Evolutionary conservation across 148 eudicot genomes (phyloP).

Genomic region (Persicaria tinctoria): DNA sequence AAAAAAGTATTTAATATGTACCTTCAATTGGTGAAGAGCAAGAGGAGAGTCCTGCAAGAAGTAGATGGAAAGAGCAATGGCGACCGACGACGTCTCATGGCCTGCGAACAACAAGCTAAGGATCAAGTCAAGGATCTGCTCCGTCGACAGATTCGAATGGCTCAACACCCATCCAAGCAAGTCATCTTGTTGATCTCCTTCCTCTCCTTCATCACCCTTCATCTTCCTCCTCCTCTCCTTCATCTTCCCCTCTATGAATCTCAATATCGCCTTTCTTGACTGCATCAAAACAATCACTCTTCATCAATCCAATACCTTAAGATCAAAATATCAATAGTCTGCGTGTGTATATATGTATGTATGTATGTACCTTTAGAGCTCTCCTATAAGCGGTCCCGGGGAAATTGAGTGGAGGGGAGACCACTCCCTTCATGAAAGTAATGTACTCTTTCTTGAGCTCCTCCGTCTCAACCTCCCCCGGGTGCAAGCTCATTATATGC

Average conservation of each 20-base stretch:
- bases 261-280: conserved; percentile 75
- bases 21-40: conserved; percentile 67
- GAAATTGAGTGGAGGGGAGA: conserved; percentile 82
- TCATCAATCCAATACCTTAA: neutral
- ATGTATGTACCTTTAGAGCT: conserved; percentile 47
- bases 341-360: no score
- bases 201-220: conserved; percentile 23
- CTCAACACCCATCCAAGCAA: conserved; percentile 91
- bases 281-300: conserved; percentile 16
- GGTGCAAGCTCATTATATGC: conserved; percentile 88
- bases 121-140: conserved; percentile 83
- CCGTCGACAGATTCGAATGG: conserved; percentile 77
- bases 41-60: conserved; percentile 68
- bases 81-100: conserved; percentile 92
- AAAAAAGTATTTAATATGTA: conserved; percentile 16
- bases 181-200: conserved; percentile 33
- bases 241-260: conserved; percentile 76
- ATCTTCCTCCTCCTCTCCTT: conserved; percentile 36
- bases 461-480: conserved; percentile 85
- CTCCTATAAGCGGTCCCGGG: conserved; percentile 96
- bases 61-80: conserved; percentile 84
- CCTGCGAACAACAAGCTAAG: conserved; percentile 91
- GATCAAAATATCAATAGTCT: neutral
- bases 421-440: conserved; percentile 96
- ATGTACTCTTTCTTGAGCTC: conserved; percentile 81